These are phyloP conservation scores for Nothophaeocryptopus gaeumannii DNA, from an alignment of 2,329 filamentous ascomycete species.

Conservation along the genomic window DNA sequence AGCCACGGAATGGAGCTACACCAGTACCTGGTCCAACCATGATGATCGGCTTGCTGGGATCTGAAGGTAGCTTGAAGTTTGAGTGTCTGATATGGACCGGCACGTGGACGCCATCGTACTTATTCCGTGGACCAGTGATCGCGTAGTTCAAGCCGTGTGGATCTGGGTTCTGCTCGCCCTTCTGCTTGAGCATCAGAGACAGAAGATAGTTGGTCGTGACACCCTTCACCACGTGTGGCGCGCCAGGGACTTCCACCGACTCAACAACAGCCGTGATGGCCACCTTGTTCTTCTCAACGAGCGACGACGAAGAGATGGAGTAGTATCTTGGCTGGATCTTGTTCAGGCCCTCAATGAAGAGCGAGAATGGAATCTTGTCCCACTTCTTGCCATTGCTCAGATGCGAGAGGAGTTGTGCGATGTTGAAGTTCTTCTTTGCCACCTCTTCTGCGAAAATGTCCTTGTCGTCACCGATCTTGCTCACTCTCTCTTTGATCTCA, in stretches of 20 bases:
- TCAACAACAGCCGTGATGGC: constrained; percentile 95
- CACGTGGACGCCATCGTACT: constrained; percentile 92
- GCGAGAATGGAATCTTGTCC: constrained; percentile 84
- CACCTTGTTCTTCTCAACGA: constrained; percentile 91
- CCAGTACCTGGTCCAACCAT: constrained; percentile 96
- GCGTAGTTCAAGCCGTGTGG: constrained; percentile 83
- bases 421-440: constrained; percentile 77
- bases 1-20: constrained; percentile 92
- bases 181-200: constrained; percentile 94
- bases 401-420: constrained; percentile 75
- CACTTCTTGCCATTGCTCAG: constrained; percentile 73
- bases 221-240: constrained; percentile 78
- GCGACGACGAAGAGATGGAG: constrained; percentile 95
- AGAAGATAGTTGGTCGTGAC: constrained; percentile 96
- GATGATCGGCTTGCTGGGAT: constrained; percentile 89
- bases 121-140: constrained; percentile 86
- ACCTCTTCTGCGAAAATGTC: constrained; percentile 92
- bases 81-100: constrained; percentile 96
- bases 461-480: constrained; percentile 85
- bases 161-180: constrained; percentile 77
- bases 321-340: constrained; percentile 98
- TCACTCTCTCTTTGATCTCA: constrained; percentile 79
- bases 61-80: constrained; percentile 97
- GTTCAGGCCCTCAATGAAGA: constrained; percentile 86
- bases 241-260: constrained; percentile 71